Conservation (phyloP, 2,329 filamentous ascomycete species). For the Diplodia sapinea region DNA sequence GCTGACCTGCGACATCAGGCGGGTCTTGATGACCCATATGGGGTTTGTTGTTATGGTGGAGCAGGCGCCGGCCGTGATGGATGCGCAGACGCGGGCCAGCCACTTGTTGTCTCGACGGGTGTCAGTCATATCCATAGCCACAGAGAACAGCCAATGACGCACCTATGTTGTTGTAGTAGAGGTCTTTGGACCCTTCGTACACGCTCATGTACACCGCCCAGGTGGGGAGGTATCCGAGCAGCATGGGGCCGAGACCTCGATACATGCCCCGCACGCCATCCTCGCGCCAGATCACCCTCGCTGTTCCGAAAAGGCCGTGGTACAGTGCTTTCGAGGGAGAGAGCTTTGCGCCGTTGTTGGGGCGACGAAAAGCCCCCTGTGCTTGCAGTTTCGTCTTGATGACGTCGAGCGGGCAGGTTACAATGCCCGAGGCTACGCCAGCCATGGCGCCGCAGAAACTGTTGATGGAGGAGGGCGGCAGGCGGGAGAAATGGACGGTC, state of each 20-base stretch:
- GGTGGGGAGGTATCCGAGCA: slow-evolving; percentile 93
- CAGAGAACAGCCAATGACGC: slow-evolving; percentile 35
- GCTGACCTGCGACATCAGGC: slow-evolving; percentile 91
- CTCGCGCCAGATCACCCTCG: slow-evolving; percentile 80
- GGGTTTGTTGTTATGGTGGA: slow-evolving; percentile 95
- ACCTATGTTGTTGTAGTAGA: slow-evolving; percentile 69
- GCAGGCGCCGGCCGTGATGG: slow-evolving; percentile 86
- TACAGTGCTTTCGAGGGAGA: slow-evolving; percentile 67
- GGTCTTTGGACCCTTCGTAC: slow-evolving; percentile 86
- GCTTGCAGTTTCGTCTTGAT: slow-evolving; percentile 99
- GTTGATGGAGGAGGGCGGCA: slow-evolving; percentile 69
- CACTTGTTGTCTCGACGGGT: slow-evolving; percentile 69
- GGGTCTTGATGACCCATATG: slow-evolving; percentile 99
- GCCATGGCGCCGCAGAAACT: slow-evolving; percentile 86
- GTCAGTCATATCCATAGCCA: slow-evolving; percentile 50
- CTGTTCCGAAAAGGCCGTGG: slow-evolving; percentile 85
- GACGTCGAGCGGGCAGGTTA: slow-evolving; percentile 96
- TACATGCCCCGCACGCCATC: slow-evolving; percentile 93
- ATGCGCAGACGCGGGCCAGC: slow-evolving; percentile 84
- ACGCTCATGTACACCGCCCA: slow-evolving; percentile 99
- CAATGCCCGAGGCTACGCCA: slow-evolving; percentile 89
- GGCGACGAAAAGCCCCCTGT: slow-evolving; percentile 77
- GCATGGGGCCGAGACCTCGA: slow-evolving; percentile 88
- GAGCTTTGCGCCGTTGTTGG: slow-evolving; percentile 53
- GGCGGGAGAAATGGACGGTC: slow-evolving; percentile 39